Percentiles rank a stretch among this genome's conserved stretches.
Conservation (phyloP, 495 filamentous ascomycete genomes). For the Penicillium lividum region DNA sequence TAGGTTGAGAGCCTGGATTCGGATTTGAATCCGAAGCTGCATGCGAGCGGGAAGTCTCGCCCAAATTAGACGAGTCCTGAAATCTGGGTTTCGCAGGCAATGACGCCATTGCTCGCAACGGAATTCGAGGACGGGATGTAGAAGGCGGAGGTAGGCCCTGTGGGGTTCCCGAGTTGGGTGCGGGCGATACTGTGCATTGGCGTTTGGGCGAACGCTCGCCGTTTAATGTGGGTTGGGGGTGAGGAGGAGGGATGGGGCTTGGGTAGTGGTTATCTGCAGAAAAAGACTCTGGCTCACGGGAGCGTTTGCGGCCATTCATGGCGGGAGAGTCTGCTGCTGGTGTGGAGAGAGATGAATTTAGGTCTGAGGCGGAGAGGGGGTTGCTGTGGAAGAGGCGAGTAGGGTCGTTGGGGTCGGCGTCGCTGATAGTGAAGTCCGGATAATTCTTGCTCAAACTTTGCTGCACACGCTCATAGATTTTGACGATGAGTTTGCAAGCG, state of each 20-base stretch:
- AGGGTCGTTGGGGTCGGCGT: slow-evolving; percentile 32
- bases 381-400: slow-evolving; percentile 31
- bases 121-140: slow-evolving; percentile 23
- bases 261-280: slow-evolving; percentile 11
- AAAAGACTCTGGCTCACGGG: slow-evolving; percentile 42
- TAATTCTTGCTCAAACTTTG: slow-evolving; percentile 46
- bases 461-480: slow-evolving; percentile 70
- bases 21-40: background rate
- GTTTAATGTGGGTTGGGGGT: slow-evolving; percentile 21
- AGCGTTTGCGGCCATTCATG: slow-evolving; percentile 43
- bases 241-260: slow-evolving; percentile 8
- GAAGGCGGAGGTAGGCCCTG: background rate
- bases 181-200: slow-evolving; percentile 36
- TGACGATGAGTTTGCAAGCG: slow-evolving; percentile 70
- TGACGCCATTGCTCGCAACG: slow-evolving; percentile 18
- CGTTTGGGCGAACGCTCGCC: slow-evolving; percentile 44
- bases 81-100: background rate
- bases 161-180: slow-evolving; percentile 2
- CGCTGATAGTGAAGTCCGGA: slow-evolving; percentile 31
- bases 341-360: slow-evolving; percentile 21
- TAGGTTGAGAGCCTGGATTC: background rate
- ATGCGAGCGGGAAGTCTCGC: background rate
- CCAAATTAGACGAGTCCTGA: background rate
- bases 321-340: slow-evolving; percentile 21
- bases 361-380: slow-evolving; percentile 15